Evolutionary conservation across 2,329 filamentous ascomycete genomes (phyloP).

Genomic region (Aspergillus clavatus): DNA sequence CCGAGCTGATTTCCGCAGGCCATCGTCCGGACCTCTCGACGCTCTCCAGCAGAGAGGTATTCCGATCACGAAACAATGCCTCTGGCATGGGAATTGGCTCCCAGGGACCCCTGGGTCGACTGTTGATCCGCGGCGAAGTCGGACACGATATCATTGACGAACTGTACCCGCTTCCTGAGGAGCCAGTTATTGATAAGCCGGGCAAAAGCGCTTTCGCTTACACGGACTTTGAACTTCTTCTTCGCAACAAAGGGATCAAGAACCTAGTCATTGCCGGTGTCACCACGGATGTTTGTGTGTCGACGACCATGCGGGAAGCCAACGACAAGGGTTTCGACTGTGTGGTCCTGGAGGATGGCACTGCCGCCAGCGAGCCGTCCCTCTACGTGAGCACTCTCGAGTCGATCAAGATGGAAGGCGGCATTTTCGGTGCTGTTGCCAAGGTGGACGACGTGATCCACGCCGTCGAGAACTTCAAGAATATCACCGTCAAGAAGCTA

Average conservation of each 20-base stretch:
- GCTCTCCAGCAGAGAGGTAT: slow-evolving; percentile 50
- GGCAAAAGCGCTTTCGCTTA: slow-evolving; percentile 51
- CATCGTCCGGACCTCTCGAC: slow-evolving; percentile 53
- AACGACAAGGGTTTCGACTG: slow-evolving; percentile 54
- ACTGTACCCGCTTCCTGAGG: slow-evolving; percentile 44
- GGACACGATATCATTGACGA: slow-evolving; percentile 57
- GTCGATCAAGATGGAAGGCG: slow-evolving; percentile 45
- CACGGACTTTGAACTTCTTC: slow-evolving; percentile 50
- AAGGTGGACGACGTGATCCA: slow-evolving; percentile 38
- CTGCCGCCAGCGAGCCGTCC: slow-evolving; percentile 38
- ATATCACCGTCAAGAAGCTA: slow-evolving; percentile 39
- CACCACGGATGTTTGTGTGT: slow-evolving; percentile 54
- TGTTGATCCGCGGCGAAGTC: slow-evolving; percentile 54
- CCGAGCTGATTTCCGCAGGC: slow-evolving; percentile 30
- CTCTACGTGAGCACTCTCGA: slow-evolving; percentile 41
- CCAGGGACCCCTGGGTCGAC: slow-evolving; percentile 52
- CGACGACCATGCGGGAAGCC: slow-evolving; percentile 52
- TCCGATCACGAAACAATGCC: slow-evolving; percentile 50
- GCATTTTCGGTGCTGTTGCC: slow-evolving; percentile 41
- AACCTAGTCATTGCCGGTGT: slow-evolving; percentile 53
- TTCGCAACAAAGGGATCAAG: slow-evolving; percentile 48
- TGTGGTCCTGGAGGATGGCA: slow-evolving; percentile 48
- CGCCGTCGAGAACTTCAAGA: slow-evolving; percentile 41
- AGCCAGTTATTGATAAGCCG: slow-evolving; percentile 53
- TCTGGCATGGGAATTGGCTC: slow-evolving; percentile 50